phyloP scores from a whole-genome alignment of 495 filamentous ascomycete species.

The Hypoxylon cercidicola region DNA sequence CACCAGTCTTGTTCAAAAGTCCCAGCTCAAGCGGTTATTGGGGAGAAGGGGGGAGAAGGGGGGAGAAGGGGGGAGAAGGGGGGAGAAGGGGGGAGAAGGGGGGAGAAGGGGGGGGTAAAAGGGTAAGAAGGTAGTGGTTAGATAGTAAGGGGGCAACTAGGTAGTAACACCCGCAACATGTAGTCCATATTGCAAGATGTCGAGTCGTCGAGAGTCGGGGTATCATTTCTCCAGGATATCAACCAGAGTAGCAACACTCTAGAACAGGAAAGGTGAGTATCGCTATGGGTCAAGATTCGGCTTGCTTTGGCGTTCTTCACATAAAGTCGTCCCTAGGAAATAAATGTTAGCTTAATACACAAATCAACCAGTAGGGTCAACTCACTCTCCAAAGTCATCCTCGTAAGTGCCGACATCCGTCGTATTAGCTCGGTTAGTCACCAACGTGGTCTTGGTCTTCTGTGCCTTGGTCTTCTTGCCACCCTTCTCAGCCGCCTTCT shows the following conservation, averaged over 20 bases:
- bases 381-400: constrained; percentile 82
- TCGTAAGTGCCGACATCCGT: constrained; percentile 81
- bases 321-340: constrained; percentile 60
- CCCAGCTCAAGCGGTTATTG: constrained; percentile 1
- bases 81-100: background rate
- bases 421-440: constrained; percentile 72
- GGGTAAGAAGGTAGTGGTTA: background rate
- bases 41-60: background rate
- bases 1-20: constrained; percentile 4
- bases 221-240: constrained; percentile 24
- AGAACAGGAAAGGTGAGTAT: constrained; percentile 3
- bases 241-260: constrained; percentile 6
- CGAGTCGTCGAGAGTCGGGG: constrained; percentile 7
- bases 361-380: constrained; percentile 25
- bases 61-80: too few species aligned
- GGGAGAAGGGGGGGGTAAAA: too few species aligned
- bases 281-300: constrained; percentile 15
- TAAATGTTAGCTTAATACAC: constrained; percentile 31
- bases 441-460: constrained; percentile 89
- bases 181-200: constrained; percentile 21
- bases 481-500: constrained; percentile 93
- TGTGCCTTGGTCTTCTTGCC: constrained; percentile 96
- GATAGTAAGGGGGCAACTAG: constrained; percentile 21
- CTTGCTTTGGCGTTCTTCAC: constrained; percentile 48
- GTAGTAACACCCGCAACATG: constrained; percentile 2